Conservation (phyloP, 257 asterid genomes). For the Solanum appendiculatum region DNA sequence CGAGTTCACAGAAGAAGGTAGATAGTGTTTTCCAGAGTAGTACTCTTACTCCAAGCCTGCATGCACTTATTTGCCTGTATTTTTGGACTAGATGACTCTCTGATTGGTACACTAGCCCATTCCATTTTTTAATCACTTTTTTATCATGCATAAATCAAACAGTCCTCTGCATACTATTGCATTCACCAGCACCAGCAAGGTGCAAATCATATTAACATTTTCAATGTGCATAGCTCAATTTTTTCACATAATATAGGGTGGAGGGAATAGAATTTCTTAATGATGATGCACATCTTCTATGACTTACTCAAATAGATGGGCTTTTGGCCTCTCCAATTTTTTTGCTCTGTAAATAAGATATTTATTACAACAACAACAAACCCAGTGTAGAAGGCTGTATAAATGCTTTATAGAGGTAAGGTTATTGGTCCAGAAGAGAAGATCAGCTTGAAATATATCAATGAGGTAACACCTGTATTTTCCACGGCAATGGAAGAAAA, state of each 20-base stretch:
- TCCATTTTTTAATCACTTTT: neutral
- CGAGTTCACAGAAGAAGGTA: neutral
- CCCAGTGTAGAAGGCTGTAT: neutral
- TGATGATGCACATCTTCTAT: neutral
- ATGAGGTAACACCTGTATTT: neutral
- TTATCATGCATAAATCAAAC: neutral
- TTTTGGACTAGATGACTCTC: neutral
- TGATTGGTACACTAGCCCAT: neutral
- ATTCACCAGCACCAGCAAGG: neutral
- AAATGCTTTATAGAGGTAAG: neutral
- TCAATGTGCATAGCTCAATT: neutral
- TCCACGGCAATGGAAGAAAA: neutral
- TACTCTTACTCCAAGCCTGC: neutral
- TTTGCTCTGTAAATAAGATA: neutral
- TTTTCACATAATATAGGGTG: neutral
- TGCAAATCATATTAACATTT: neutral
- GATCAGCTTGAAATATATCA: neutral
- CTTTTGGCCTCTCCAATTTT: neutral
- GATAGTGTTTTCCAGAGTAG: neutral
- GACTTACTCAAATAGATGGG: neutral
- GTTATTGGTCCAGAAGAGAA: neutral
- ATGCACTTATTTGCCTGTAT: neutral
- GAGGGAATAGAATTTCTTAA: neutral
- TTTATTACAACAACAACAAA: neutral
- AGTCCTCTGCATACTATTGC: neutral